Conservation (phyloP, 768 basidiomycete species). For the Leucosporidium yakuticum region DNA sequence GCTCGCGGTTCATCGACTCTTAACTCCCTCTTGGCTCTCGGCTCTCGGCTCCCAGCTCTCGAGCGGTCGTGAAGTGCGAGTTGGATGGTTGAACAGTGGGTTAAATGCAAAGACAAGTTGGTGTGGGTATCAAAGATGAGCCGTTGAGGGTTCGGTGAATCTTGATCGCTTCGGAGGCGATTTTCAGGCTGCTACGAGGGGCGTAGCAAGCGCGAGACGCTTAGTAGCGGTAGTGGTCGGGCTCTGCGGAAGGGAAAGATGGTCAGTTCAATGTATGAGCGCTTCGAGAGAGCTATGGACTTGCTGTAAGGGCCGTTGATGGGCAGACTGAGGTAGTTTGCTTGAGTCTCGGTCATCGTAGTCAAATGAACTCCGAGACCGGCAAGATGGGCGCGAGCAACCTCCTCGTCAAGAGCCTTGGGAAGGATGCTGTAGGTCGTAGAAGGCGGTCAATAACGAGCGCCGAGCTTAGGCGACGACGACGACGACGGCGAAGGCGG, state of each 20-base stretch:
- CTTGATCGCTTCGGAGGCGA: too few species aligned
- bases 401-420: conserved; percentile 98
- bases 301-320: conserved; percentile 64
- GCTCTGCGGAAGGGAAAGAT: background rate
- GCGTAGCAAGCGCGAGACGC: background rate
- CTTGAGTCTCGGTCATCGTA: conserved; percentile 55
- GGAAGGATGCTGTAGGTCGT: conserved; percentile 63
- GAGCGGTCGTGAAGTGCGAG: too few species aligned
- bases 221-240: conserved; percentile 62
- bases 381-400: conserved; percentile 88
- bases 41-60: too few species aligned
- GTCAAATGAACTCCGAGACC: conserved; percentile 87
- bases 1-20: too few species aligned
- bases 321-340: conserved; percentile 86
- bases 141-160: too few species aligned
- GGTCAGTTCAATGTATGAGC: background rate
- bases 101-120: too few species aligned
- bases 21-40: too few species aligned
- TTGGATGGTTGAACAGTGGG: too few species aligned
- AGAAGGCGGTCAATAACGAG: background rate
- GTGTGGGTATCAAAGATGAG: too few species aligned
- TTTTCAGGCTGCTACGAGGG: too few species aligned
- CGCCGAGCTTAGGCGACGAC: background rate
- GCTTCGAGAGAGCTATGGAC: too few species aligned
- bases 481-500: conserved; percentile 13